Evolutionary conservation across 768 basidiomycete genomes (phyloP).

Genomic region (Tylopilus vinaceipallidus): DNA sequence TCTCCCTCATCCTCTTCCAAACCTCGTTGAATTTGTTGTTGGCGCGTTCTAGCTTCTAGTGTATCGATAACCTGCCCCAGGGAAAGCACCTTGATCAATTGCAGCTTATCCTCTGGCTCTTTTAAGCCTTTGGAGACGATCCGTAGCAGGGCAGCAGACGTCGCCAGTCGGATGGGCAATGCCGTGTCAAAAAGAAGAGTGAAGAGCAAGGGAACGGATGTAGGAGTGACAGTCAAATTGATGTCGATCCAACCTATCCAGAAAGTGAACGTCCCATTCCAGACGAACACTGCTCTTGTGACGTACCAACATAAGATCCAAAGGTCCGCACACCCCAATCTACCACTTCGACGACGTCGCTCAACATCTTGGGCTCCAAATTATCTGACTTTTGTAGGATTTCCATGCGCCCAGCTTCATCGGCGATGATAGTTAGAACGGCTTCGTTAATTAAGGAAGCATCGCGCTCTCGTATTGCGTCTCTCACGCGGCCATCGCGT

Average conservation of each 20-base stretch:
- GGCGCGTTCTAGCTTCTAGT: slow-evolving; percentile 72
- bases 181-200: slow-evolving; percentile 75
- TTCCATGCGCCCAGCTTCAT: slow-evolving; percentile 60
- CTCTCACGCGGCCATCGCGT: slow-evolving; percentile 82
- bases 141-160: slow-evolving; percentile 74
- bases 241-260: slow-evolving; percentile 94
- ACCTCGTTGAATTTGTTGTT: slow-evolving; percentile 64
- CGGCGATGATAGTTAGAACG: slow-evolving; percentile 78
- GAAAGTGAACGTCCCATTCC: background rate
- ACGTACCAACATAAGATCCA: slow-evolving; percentile 91
- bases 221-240: slow-evolving; percentile 89
- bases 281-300: background rate
- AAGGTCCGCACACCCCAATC: slow-evolving; percentile 93
- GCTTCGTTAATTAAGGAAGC: slow-evolving; percentile 84
- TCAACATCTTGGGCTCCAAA: slow-evolving; percentile 48
- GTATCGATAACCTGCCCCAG: slow-evolving; percentile 79
- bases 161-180: slow-evolving; percentile 77
- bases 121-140: slow-evolving; percentile 94
- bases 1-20: slow-evolving; percentile 80
- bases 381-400: slow-evolving; percentile 46
- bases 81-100: slow-evolving; percentile 86
- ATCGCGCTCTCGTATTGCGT: slow-evolving; percentile 87
- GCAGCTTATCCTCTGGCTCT: slow-evolving; percentile 85
- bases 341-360: slow-evolving; percentile 70
- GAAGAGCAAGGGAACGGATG: slow-evolving; percentile 83